These are phyloP conservation scores for Talaromyces sp. DNA, from an alignment of 2,329 filamentous ascomycete species.

Conservation along the genomic window DNA sequence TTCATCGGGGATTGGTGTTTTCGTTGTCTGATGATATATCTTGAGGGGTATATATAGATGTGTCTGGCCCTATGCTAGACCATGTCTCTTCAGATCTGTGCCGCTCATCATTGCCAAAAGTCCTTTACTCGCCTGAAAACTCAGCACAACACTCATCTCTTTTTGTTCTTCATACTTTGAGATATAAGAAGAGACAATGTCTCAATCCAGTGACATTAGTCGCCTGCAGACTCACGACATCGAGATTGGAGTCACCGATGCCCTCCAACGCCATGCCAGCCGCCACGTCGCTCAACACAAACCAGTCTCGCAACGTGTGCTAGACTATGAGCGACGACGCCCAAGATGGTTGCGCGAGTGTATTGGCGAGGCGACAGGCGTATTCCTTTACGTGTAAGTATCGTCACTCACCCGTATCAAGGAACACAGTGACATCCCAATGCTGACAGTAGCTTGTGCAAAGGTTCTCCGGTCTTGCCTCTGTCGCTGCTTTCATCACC, in stretches of 20 bases:
- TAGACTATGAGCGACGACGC: slow-evolving; percentile 55
- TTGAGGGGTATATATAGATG: not conserved
- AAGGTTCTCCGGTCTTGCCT: slow-evolving; percentile 53
- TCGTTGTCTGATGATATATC: not conserved
- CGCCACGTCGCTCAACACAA: slow-evolving; percentile 49
- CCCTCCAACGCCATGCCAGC: slow-evolving; percentile 51
- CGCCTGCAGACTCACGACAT: slow-evolving; percentile 21
- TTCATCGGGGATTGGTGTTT: not conserved
- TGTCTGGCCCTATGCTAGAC: not conserved
- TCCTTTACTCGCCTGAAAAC: not conserved
- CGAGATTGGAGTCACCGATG: slow-evolving; percentile 56
- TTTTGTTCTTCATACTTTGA: not conserved
- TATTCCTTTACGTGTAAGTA: slow-evolving; percentile 55
- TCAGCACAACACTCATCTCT: not conserved
- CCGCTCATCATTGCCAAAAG: not conserved
- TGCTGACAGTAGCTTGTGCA: not conserved
- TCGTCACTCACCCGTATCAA: not conserved
- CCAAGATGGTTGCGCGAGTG: slow-evolving; percentile 57
- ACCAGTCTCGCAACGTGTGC: slow-evolving; percentile 54
- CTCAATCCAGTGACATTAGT: slow-evolving; percentile 1
- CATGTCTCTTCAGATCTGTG: not conserved
- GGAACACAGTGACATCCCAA: not conserved
- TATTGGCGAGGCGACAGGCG: slow-evolving; percentile 57
- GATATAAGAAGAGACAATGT: slow-evolving; percentile 2
- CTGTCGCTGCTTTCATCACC: slow-evolving; percentile 52